These are phyloP conservation scores for Coemansia erecta DNA, from an alignment of 192 early-diverging fungal species.

Conservation along the genomic window DNA sequence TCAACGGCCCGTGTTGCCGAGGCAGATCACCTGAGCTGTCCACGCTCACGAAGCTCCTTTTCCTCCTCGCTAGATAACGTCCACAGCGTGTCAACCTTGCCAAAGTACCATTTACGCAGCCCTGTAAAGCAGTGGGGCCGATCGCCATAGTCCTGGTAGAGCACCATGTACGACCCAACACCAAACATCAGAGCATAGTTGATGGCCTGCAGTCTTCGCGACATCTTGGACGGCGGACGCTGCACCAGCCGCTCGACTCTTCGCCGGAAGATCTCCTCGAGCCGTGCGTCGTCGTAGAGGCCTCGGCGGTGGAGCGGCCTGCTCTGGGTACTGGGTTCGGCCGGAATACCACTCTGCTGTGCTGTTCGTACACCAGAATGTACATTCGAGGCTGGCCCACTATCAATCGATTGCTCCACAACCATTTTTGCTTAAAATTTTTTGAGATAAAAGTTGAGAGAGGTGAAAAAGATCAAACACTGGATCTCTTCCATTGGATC, in stretches of 20 bases:
- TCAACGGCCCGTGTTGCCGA: neutral
- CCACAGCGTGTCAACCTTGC: constrained; percentile 40
- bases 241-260: constrained; percentile 38
- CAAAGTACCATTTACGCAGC: constrained; percentile 47
- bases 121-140: constrained; percentile 43
- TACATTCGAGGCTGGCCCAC: too few species aligned
- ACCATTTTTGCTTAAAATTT: neutral
- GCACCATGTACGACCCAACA: constrained; percentile 40
- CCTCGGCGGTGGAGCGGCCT: constrained; percentile 41
- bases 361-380: too few species aligned
- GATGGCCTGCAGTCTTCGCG: constrained; percentile 37
- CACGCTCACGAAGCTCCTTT: constrained; percentile 47
- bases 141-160: constrained; percentile 45
- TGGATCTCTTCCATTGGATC: too few species aligned
- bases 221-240: constrained; percentile 36
- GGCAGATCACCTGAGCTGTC: constrained; percentile 17
- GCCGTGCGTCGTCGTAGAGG: constrained; percentile 30
- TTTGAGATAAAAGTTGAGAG: too few species aligned
- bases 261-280: constrained; percentile 45
- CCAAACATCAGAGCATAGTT: constrained; percentile 49
- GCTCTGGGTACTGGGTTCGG: constrained; percentile 7
- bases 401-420: too few species aligned
- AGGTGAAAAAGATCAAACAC: neutral
- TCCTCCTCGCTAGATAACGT: constrained; percentile 46
- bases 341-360: too few species aligned